Base-by-base conservation (phyloP, 495 filamentous ascomycete species). In the Xylaria venustula region DNA sequence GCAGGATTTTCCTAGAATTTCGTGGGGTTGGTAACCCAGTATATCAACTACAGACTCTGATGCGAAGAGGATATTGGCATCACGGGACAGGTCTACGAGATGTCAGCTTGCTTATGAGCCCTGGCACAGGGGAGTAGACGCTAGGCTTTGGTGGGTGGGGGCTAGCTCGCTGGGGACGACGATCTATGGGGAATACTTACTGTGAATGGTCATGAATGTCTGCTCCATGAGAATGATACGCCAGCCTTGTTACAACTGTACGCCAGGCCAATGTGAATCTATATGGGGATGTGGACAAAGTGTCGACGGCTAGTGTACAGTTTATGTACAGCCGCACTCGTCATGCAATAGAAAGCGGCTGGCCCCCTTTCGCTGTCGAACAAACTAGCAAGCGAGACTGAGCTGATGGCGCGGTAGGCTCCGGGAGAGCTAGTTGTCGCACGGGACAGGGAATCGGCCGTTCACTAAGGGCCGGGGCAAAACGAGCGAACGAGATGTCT, bases 151-250 rank as follows among this genome's bases (percentile, higher is more conserved):
- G 32, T 40, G 36, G 37, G 57, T 23, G 41, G 45, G 23, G 42
- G 54, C 51, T 50, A 36, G 36, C 22, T 54, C 34, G 48, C 55
- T 17, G 44, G 42, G 17, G 53, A 48, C n/a, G 54, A 60, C 63
- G 45, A 45, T 12, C 22, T 52, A 52, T 52, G 6, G 15, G 49
- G 40, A 66, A 62, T 65, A 83, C 88, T 77, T 74, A 87, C 92
- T 91, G 75, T 95, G 91, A 64, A 95, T 95, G 62, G 91, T 91
- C 77, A 96, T 95, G 78, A 95, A 95, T 44, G 91, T 96, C 64
- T 89, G 90, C 76, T 94, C 91, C 91, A 94, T 94, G 69, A 65
- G 75, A 73, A 62, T 67, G 68, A 65, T 64, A 34, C 54, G 64
- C 63, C 68, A 51, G 49, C 54, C 60, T 54, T 41, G 67, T 58